These are phyloP conservation scores for Moricandia moricandioides DNA, from an alignment of 345 rosid species.

Conservation along the genomic window DNA sequence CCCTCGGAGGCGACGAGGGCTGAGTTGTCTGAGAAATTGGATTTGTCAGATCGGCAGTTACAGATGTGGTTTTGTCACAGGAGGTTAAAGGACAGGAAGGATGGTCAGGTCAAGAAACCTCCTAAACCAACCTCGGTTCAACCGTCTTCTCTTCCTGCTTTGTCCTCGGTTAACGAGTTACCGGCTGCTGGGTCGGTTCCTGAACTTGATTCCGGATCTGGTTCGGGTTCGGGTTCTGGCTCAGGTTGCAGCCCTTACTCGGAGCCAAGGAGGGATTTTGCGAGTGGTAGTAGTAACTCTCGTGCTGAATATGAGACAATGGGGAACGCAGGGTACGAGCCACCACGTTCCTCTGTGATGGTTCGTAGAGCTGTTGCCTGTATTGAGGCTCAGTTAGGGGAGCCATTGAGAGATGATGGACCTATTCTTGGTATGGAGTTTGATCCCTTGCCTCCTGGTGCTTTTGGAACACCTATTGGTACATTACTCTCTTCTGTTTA, in stretches of 20 bases:
- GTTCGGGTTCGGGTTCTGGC: constrained; percentile 54
- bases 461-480: constrained; percentile 89
- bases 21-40: constrained; percentile 74
- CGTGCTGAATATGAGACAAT: constrained; percentile 46
- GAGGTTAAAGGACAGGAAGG: constrained; percentile 91
- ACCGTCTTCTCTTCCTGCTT: constrained; percentile 31
- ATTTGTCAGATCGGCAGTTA: constrained; percentile 89
- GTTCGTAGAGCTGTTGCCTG: constrained; percentile 88
- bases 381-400: constrained; percentile 95
- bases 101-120: constrained; percentile 48
- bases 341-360: constrained; percentile 67
- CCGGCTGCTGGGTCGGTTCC: constrained; percentile 45
- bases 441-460: constrained; percentile 96
- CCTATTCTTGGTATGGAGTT: constrained; percentile 96
- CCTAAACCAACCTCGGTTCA: constrained; percentile 39
- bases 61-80: constrained; percentile 99
- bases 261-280: constrained; percentile 48
- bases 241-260: constrained; percentile 72
- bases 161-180: constrained; percentile 48
- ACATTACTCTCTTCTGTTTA: constrained; percentile 11
- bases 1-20: constrained; percentile 76
- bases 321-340: constrained; percentile 56
- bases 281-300: constrained; percentile 38
- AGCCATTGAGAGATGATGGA: constrained; percentile 94
- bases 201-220: constrained; percentile 67